Percentiles rank a stretch among this genome's conserved stretches.
Evolutionary conservation across 164 flowering plant species (phyloP).

Genomic region (Saururus chinensis): DNA sequence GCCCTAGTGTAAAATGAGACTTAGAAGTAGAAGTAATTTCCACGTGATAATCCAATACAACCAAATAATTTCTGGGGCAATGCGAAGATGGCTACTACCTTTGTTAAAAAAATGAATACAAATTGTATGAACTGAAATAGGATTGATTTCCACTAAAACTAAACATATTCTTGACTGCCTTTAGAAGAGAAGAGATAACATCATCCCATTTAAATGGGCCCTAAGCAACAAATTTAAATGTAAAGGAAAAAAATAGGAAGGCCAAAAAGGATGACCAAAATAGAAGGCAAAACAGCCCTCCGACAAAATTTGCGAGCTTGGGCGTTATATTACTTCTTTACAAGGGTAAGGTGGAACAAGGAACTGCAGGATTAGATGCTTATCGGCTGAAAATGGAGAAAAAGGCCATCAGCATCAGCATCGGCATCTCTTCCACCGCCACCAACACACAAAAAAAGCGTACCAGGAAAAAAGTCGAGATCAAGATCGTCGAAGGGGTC

Average conservation of each 20-base stretch:
- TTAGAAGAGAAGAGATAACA: slow-evolving; percentile 11
- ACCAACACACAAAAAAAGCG: slow-evolving; percentile 8
- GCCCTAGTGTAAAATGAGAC: too few relatives aligned
- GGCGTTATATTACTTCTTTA: slow-evolving; percentile 10
- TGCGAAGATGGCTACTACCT: too few relatives aligned
- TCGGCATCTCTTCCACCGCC: slow-evolving; percentile 1
- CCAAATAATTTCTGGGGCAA: too few relatives aligned
- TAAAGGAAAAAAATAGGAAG: neutral
- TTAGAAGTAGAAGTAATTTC: too few relatives aligned
- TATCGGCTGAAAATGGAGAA: slow-evolving; percentile 13
- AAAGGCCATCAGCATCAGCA: slow-evolving; percentile 13
- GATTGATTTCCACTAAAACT: too few relatives aligned
- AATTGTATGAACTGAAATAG: too few relatives aligned
- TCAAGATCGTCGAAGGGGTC: slow-evolving; percentile 17
- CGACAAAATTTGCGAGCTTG: slow-evolving; percentile 11
- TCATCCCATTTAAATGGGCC: slow-evolving; percentile 10
- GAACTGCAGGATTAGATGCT: slow-evolving; percentile 13
- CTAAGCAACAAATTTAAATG: slow-evolving; percentile 1
- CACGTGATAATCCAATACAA: too few relatives aligned
- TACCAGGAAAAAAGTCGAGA: slow-evolving; percentile 1
- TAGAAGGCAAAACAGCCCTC: slow-evolving; percentile 5
- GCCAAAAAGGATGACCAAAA: neutral
- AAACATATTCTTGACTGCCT: too few relatives aligned
- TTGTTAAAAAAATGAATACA: too few relatives aligned
- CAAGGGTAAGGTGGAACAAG: slow-evolving; percentile 7